phyloP scores from a whole-genome alignment of 345 rosid species.

The Lepidium didymum region DNA sequence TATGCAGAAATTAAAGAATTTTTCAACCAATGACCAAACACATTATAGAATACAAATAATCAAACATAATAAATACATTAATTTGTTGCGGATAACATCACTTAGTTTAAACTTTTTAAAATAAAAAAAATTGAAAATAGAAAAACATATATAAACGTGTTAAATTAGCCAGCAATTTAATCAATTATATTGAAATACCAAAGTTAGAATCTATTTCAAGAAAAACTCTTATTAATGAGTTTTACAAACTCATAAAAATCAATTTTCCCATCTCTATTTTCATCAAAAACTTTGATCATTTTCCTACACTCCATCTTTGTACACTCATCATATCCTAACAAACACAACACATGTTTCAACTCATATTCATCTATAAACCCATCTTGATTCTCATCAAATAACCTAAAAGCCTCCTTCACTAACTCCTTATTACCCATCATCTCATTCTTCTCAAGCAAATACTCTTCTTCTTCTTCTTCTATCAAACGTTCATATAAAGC shows the following conservation, averaged over 20 bases:
- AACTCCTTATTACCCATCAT: conserved; percentile 32
- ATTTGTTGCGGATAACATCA: no score
- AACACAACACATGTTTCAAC: conserved; percentile 32
- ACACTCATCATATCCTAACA: conserved; percentile 32
- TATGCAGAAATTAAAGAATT: no score
- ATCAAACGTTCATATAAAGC: conserved; percentile 23
- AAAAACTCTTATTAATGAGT: conserved; percentile 41
- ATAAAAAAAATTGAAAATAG: no score
- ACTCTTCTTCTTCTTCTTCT: conserved; percentile 23
- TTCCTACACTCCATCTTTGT: conserved; percentile 47
- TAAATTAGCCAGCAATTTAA: background rate
- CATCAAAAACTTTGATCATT: conserved; percentile 49
- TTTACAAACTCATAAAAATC: conserved; percentile 46
- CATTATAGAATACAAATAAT: no score
- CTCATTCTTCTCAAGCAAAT: conserved; percentile 40
- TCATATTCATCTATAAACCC: conserved; percentile 61
- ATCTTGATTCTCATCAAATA: conserved; percentile 57
- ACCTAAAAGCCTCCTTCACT: conserved; percentile 41
- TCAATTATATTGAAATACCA: background rate
- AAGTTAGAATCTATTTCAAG: background rate
- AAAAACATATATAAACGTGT: background rate
- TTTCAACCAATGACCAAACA: no score
- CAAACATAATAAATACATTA: no score
- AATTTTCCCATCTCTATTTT: conserved; percentile 44
- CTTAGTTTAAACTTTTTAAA: no score